These are phyloP conservation scores for Botrytis byssoidea DNA, from an alignment of 2,329 filamentous ascomycete species.

Conservation along the genomic window DNA sequence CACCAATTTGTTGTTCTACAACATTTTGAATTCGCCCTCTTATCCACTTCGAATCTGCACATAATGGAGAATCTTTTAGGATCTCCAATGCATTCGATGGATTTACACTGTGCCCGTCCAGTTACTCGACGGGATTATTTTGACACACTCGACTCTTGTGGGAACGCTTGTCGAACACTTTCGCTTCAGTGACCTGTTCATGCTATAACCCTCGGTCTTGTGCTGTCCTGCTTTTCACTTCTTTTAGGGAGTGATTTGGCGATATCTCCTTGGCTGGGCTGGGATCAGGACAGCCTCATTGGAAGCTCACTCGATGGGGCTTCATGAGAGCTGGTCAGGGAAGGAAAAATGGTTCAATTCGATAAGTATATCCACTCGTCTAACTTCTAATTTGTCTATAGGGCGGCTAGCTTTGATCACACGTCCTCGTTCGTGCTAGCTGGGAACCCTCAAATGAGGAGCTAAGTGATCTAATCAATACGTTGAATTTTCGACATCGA, in stretches of 20 bases:
- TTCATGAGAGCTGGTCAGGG: not conserved
- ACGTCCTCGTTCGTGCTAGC: conserved; percentile 15
- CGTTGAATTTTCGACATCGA: no score
- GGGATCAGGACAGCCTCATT: conserved; percentile 4
- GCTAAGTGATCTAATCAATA: conserved; percentile 1
- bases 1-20: conserved; percentile 3
- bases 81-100: conserved; percentile 12
- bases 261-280: conserved; percentile 6
- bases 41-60: not conserved
- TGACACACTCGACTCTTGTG: not conserved
- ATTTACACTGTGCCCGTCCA: conserved; percentile 10
- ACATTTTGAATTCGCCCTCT: not conserved
- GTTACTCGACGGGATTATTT: conserved; percentile 5
- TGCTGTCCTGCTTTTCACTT: not conserved
- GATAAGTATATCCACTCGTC: not conserved
- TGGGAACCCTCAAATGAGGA: conserved; percentile 8
- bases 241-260: not conserved
- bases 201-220: not conserved
- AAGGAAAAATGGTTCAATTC: not conserved
- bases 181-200: not conserved
- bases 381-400: conserved; percentile 13
- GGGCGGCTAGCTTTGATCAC: conserved; percentile 12
- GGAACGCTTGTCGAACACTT: not conserved
- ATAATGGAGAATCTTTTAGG: conserved; percentile 14
- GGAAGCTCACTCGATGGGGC: conserved; percentile 8